phyloP scores from a whole-genome alignment of 2,329 filamentous ascomycete species.

The Cadophora malorum region DNA sequence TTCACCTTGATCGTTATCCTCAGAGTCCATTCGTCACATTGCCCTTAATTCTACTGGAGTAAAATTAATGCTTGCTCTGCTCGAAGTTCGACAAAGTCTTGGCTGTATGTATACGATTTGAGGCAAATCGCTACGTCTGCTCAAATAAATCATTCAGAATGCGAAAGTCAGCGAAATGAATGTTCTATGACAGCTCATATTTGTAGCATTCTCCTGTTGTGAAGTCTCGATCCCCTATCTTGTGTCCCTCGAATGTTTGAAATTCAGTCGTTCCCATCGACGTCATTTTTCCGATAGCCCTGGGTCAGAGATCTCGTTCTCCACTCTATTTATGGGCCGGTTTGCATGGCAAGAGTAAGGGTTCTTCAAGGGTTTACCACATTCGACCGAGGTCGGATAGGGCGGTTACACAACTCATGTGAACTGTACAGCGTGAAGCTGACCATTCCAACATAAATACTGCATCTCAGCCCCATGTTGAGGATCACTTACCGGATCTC shows the following conservation, averaged over 20 bases:
- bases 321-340: slow-evolving; percentile 21
- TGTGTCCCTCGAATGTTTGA: slow-evolving; percentile 4
- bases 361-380: background rate
- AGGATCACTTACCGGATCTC: slow-evolving; percentile 19
- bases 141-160: too few relatives aligned
- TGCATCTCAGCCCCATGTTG: slow-evolving; percentile 32
- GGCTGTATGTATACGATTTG: too few relatives aligned
- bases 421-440: slow-evolving; percentile 22
- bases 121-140: too few relatives aligned
- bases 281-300: slow-evolving; percentile 20
- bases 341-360: slow-evolving; percentile 7
- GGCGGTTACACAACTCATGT: slow-evolving; percentile 25
- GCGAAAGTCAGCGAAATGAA: background rate
- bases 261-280: slow-evolving; percentile 10
- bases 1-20: background rate
- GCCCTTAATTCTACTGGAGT: background rate
- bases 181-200: background rate
- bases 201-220: background rate
- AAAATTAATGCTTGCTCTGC: too few relatives aligned
- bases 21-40: background rate
- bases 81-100: too few relatives aligned
- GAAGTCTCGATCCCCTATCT: background rate
- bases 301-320: slow-evolving; percentile 9
- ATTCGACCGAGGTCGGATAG: slow-evolving; percentile 2
- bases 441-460: slow-evolving; percentile 30